Evolutionary conservation across 2,329 filamentous ascomycete genomes (phyloP).

Genomic region (Penicillium sp.): DNA sequence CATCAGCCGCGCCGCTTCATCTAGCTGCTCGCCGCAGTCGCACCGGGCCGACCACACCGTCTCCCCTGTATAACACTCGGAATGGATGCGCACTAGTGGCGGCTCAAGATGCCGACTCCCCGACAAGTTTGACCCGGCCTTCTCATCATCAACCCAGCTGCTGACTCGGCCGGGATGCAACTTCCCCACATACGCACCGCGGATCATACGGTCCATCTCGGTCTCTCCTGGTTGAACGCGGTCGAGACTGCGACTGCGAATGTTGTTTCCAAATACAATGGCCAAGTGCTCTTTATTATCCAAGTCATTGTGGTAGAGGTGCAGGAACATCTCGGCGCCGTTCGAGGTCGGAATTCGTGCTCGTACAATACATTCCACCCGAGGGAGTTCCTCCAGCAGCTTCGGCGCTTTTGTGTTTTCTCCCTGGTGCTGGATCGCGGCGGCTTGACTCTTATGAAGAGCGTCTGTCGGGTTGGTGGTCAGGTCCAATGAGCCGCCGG

Average conservation of each 20-base stretch:
- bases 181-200: constrained; percentile 85
- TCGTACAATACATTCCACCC: constrained; percentile 89
- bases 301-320: constrained; percentile 86
- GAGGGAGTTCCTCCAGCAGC: constrained; percentile 68
- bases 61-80: constrained; percentile 97
- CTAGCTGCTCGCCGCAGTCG: constrained; percentile 95
- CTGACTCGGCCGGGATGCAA: constrained; percentile 78
- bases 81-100: constrained; percentile 89
- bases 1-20: constrained; percentile 94
- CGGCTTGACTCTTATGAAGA: constrained; percentile 29
- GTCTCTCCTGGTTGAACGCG: constrained; percentile 44
- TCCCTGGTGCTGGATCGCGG: constrained; percentile 23
- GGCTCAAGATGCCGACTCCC: constrained; percentile 32
- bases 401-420: constrained; percentile 57
- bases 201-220: constrained; percentile 68
- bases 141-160: constrained; percentile 56
- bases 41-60: constrained; percentile 97
- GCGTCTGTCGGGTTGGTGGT: constrained; percentile 25
- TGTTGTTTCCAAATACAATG: constrained; percentile 88
- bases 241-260: constrained; percentile 62
- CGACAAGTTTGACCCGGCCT: constrained; percentile 18
- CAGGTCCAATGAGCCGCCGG: constrained; percentile 34
- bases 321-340: constrained; percentile 93
- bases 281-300: constrained; percentile 96
- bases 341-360: constrained; percentile 89